Evolutionary conservation across 2,329 filamentous ascomycete species (phyloP).

Genomic region (Gyromitra esculenta): DNA sequence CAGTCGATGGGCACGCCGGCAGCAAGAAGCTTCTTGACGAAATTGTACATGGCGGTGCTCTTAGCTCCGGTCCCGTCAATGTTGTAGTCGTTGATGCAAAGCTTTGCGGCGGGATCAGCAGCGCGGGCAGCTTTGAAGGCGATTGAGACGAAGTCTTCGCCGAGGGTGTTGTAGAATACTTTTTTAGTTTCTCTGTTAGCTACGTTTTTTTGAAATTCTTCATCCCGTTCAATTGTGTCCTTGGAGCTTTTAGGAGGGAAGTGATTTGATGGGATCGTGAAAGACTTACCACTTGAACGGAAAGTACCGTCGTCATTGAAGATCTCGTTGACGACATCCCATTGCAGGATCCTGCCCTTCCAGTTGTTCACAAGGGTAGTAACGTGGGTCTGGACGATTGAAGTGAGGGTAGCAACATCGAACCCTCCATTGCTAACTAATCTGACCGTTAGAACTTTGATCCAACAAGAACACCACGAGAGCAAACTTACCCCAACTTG

Average conservation of each 20-base stretch:
- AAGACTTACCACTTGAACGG: conserved; percentile 26
- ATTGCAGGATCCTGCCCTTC: conserved; percentile 70
- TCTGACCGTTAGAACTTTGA: not conserved
- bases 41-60: conserved; percentile 61
- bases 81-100: conserved; percentile 74
- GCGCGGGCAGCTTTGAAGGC: conserved; percentile 69
- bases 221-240: too few relatives aligned
- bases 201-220: not conserved
- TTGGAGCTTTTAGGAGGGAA: not conserved
- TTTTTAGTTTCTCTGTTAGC: conserved; percentile 61
- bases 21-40: conserved; percentile 62
- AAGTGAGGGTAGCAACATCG: conserved; percentile 64
- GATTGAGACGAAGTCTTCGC: conserved; percentile 68
- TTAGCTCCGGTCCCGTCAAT: conserved; percentile 67
- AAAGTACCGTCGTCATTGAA: conserved; percentile 63
- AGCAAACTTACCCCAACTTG: conserved; percentile 40
- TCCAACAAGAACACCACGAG: not conserved
- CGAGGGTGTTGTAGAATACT: conserved; percentile 68
- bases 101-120: conserved; percentile 67
- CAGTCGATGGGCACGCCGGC: conserved; percentile 66
- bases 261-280: not conserved
- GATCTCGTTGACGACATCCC: conserved; percentile 75
- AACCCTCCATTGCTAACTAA: conserved; percentile 55
- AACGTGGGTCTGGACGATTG: conserved; percentile 70
- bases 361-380: conserved; percentile 69